Evolutionary conservation across 768 basidiomycete species (phyloP).

Genomic region (Suillus brevipes): DNA sequence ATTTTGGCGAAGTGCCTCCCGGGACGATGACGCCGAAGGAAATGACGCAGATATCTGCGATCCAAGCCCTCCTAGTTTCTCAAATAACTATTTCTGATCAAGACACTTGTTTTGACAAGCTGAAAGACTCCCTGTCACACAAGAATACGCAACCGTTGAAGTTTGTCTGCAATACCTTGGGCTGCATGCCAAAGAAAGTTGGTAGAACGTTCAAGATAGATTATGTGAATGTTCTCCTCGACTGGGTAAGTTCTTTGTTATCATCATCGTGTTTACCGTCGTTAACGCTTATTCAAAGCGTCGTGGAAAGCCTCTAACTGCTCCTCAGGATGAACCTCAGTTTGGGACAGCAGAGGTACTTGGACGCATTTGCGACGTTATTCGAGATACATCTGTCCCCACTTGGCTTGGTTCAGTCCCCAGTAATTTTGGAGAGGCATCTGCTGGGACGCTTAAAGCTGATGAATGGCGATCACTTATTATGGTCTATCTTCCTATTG

Average conservation of each 20-base stretch:
- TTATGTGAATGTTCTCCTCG: conserved; percentile 8
- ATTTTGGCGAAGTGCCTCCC: background rate
- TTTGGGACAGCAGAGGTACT: background rate
- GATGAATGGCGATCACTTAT: conserved; percentile 20
- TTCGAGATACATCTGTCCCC: conserved; percentile 7
- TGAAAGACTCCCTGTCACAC: background rate
- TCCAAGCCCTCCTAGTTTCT: conserved; percentile 6
- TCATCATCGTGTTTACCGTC: background rate
- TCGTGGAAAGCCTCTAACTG: background rate
- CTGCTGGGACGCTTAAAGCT: conserved; percentile 19
- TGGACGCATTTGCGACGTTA: conserved; percentile 6
- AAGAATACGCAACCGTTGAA: conserved; percentile 10
- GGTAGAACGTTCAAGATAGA: conserved; percentile 5
- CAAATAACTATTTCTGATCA: background rate
- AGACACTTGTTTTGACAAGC: background rate
- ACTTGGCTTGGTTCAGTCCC: conserved; percentile 20
- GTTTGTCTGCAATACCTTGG: background rate
- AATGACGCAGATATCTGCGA: conserved; percentile 7
- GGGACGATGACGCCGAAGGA: background rate
- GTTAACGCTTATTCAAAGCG: background rate
- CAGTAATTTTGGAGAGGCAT: conserved; percentile 17
- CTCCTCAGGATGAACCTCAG: background rate
- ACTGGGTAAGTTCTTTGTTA: conserved; percentile 17
- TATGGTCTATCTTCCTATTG: conserved; percentile 20
- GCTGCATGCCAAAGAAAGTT: conserved; percentile 3